Evolutionary conservation across 495 filamentous ascomycete species (phyloP).

Genomic region (Penicillium macrosclerotiorum): DNA sequence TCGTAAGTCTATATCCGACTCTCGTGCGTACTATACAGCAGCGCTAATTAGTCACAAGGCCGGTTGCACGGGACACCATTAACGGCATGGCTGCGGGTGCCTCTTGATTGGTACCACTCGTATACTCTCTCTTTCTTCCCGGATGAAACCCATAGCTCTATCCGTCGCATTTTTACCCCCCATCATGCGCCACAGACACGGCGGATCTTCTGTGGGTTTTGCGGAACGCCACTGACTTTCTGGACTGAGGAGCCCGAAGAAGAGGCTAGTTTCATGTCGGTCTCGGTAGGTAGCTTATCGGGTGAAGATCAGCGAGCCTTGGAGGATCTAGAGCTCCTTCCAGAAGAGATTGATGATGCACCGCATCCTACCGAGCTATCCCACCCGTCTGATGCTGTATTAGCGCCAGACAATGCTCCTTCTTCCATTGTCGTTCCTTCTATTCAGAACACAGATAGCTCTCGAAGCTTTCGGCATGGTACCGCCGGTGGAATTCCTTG

Average conservation of each 20-base stretch:
- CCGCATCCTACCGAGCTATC: conserved; percentile 9
- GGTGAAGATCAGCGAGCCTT: conserved; percentile 64
- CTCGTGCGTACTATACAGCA: too few species aligned
- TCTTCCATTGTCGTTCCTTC: conserved; percentile 24
- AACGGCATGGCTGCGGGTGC: conserved; percentile 76
- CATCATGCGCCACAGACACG: conserved; percentile 55
- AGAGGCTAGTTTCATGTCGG: conserved; percentile 70
- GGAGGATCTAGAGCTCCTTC: conserved; percentile 65
- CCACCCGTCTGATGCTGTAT: conserved; percentile 3
- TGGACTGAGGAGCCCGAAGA: conserved; percentile 70
- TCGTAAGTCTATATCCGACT: conserved; percentile 57
- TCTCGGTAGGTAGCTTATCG: conserved; percentile 70
- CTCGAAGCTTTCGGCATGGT: conserved; percentile 30
- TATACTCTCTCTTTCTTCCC: conserved; percentile 68
- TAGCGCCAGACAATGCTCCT: conserved; percentile 7
- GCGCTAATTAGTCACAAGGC: conserved; percentile 53
- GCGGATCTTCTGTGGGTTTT: conserved; percentile 87
- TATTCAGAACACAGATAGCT: conserved; percentile 16
- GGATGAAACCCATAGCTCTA: conserved; percentile 71
- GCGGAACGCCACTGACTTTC: conserved; percentile 75
- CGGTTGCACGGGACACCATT: conserved; percentile 65
- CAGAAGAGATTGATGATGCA: conserved; percentile 45
- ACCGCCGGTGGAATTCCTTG: conserved; percentile 62
- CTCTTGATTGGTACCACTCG: conserved; percentile 71
- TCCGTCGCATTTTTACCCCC: conserved; percentile 69